These are phyloP conservation scores for Inonotus hispidus DNA, from an alignment of 1,284 basidiomycete genomes.

Conservation along the genomic window DNA sequence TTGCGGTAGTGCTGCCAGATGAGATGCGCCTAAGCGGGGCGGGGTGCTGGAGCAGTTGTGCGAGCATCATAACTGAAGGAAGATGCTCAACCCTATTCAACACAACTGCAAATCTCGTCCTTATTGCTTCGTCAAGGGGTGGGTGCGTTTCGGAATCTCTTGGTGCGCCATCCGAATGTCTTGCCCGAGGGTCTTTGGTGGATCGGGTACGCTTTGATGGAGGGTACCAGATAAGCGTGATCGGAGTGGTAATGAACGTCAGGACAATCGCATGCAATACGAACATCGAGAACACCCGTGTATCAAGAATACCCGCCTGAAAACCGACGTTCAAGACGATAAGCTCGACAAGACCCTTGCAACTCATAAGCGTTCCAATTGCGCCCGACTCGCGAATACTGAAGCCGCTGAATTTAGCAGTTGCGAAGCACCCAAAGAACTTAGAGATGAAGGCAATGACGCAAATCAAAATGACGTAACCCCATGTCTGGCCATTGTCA, in stretches of 20 bases:
- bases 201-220: slow-evolving; percentile 31
- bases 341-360: slow-evolving; percentile 89
- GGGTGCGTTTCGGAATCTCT: slow-evolving; percentile 15
- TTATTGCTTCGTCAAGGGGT: slow-evolving; percentile 35
- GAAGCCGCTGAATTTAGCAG: slow-evolving; percentile 66
- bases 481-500: slow-evolving; percentile 75
- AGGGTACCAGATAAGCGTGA: slow-evolving; percentile 76
- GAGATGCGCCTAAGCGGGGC: slow-evolving; percentile 5
- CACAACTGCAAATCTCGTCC: slow-evolving; percentile 70
- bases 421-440: slow-evolving; percentile 61
- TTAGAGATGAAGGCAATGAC: slow-evolving; percentile 80
- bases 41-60: slow-evolving; percentile 49
- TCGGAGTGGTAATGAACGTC: slow-evolving; percentile 83
- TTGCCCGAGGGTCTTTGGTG: slow-evolving; percentile 23
- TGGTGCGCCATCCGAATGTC: neutral
- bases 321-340: slow-evolving; percentile 93
- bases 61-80: slow-evolving; percentile 59
- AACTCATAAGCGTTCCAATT: slow-evolving; percentile 88
- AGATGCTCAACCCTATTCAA: slow-evolving; percentile 86
- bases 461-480: slow-evolving; percentile 78
- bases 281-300: slow-evolving; percentile 80
- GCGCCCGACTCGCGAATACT: slow-evolving; percentile 76
- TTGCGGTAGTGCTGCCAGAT: slow-evolving; percentile 1
- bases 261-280: slow-evolving; percentile 82
- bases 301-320: slow-evolving; percentile 72